Evolutionary conservation across 306 rosid genomes (phyloP).

Genomic region (Castanospermum australe): DNA sequence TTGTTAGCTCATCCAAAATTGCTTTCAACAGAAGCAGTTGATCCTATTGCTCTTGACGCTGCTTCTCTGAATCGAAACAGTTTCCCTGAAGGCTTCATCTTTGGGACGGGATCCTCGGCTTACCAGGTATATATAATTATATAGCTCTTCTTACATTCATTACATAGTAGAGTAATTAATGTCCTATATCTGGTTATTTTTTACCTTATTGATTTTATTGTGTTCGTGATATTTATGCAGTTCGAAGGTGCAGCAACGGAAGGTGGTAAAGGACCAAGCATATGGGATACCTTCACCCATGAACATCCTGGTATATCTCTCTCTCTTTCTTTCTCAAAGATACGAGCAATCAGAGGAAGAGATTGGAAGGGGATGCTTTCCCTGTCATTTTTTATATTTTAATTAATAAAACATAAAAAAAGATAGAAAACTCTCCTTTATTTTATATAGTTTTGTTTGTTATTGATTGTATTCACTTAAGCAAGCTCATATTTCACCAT

Average conservation of each 20-base stretch:
- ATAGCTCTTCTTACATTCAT: too few relatives aligned
- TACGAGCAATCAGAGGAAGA: too few relatives aligned
- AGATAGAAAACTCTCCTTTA: too few relatives aligned
- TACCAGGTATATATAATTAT: conserved; percentile 9
- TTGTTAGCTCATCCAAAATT: neutral
- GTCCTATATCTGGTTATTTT: neutral
- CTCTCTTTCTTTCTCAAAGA: neutral
- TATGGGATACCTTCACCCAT: conserved; percentile 63
- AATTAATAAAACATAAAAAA: too few relatives aligned
- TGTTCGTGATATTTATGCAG: conserved; percentile 11
- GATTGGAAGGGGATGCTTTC: too few relatives aligned
- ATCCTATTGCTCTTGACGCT: neutral
- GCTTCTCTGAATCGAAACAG: neutral
- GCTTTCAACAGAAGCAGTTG: neutral
- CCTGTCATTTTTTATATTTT: too few relatives aligned
- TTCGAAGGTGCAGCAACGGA: conserved; percentile 59
- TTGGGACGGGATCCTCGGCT: conserved; percentile 29
- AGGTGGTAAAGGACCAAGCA: conserved; percentile 57
- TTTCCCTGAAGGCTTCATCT: conserved; percentile 25
- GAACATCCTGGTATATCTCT: conserved; percentile 12
- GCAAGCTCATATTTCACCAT: too few relatives aligned
- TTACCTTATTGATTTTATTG: neutral
- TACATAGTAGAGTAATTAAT: too few relatives aligned
- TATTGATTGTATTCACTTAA: too few relatives aligned
- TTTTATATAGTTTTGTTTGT: too few relatives aligned